Evolutionary conservation across 352 stramenopile genomes (phyloP).

Genomic region (Blastocystis sp.): DNA sequence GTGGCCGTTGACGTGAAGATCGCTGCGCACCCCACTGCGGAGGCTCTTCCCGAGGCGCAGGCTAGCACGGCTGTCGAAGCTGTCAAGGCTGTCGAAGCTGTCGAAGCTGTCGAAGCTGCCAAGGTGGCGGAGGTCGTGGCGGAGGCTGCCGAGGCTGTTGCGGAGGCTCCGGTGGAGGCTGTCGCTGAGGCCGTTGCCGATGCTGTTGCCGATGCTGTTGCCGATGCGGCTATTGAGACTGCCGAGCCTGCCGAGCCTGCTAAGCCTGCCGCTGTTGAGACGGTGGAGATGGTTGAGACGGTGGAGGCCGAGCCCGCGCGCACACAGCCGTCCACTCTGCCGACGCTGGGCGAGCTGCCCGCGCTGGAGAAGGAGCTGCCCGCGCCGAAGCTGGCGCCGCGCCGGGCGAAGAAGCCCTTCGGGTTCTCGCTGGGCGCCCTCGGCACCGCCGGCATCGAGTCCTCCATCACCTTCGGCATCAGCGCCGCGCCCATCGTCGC

Average conservation of each 20-base stretch:
- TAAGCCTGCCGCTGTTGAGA: not conserved
- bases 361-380: not conserved
- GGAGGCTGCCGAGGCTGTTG: not conserved
- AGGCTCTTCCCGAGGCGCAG: not conserved
- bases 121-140: not conserved
- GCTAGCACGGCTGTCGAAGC: not conserved
- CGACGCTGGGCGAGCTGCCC: not conserved
- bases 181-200: not conserved
- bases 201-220: not conserved
- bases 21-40: not conserved
- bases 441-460: not conserved
- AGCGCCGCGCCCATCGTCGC: not conserved
- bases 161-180: not conserved
- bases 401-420: constrained; percentile 16
- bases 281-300: not conserved
- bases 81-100: not conserved
- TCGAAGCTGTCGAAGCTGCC: not conserved
- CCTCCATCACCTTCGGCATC: constrained; percentile 4
- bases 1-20: not conserved
- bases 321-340: not conserved
- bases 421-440: constrained; percentile 44
- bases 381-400: not conserved
- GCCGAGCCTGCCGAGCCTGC: not conserved
- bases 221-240: not conserved
- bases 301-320: not conserved